phyloP scores from a whole-genome alignment of 2,329 filamentous ascomycete species.

The Microsporum canis region DNA sequence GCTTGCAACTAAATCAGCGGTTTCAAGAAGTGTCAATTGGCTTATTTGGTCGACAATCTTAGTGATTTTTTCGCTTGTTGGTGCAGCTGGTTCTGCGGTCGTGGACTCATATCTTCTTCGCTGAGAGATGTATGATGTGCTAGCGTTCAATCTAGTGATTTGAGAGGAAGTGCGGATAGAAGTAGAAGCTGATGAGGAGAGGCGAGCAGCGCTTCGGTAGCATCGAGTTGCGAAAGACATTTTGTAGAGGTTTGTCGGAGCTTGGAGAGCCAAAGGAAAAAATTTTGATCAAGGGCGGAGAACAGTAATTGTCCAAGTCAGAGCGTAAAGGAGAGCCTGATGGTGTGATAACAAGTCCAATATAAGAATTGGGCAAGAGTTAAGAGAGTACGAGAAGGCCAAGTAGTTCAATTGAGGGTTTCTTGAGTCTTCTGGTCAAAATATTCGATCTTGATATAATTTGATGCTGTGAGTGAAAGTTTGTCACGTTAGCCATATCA shows the following conservation, averaged over 20 bases:
- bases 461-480: constrained; percentile 2
- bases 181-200: constrained; percentile 18
- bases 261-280: constrained; percentile 5
- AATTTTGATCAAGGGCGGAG: background rate
- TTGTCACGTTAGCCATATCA: background rate
- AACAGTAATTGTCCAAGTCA: background rate
- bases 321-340: background rate
- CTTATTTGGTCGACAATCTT: constrained; percentile 98
- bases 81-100: constrained; percentile 45
- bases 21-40: constrained; percentile 94
- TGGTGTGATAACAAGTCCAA: background rate
- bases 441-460: constrained; percentile 2
- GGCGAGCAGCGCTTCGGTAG: constrained; percentile 34
- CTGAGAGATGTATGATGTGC: constrained; percentile 9
- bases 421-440: background rate
- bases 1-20: constrained; percentile 84
- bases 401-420: background rate
- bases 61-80: constrained; percentile 77
- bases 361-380: background rate
- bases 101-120: constrained; percentile 77
- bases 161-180: constrained; percentile 24
- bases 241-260: constrained; percentile 12
- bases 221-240: constrained; percentile 36
- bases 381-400: background rate
- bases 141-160: constrained; percentile 2